Evolutionary conservation across 495 filamentous ascomycete genomes (phyloP).

Genomic region (Schizothecium vesticola): DNA sequence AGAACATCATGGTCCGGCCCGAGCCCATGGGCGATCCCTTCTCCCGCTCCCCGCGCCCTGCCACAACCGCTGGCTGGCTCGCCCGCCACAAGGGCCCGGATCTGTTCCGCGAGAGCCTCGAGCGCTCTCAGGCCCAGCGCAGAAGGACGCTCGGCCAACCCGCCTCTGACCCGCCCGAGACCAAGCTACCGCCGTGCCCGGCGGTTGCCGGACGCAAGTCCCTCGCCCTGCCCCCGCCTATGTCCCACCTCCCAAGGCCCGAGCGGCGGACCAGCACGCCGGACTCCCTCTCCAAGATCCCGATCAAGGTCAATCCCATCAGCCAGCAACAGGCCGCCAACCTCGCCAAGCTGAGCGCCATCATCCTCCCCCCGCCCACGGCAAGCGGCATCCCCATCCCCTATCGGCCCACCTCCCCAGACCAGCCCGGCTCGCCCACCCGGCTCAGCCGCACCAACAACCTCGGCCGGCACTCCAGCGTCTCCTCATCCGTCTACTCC

Average conservation of each 20-base stretch:
- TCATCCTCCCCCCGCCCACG: slow-evolving; percentile 8
- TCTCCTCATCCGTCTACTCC: slow-evolving; percentile 26
- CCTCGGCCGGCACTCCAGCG: slow-evolving; percentile 5
- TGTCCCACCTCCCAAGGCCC: neutral
- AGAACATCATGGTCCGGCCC: slow-evolving; percentile 9
- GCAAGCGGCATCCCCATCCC: neutral
- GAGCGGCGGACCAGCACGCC: neutral
- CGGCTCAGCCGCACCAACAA: neutral
- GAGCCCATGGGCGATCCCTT: slow-evolving; percentile 5
- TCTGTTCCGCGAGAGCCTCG: slow-evolving; percentile 13
- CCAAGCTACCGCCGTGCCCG: slow-evolving; percentile 13
- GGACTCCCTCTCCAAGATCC: slow-evolving; percentile 2
- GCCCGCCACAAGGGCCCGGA: slow-evolving; percentile 5
- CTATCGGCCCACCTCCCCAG: neutral
- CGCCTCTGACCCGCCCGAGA: neutral
- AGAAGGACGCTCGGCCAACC: slow-evolving; percentile 10
- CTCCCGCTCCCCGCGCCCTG: slow-evolving; percentile 3
- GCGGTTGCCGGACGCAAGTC: slow-evolving; percentile 1
- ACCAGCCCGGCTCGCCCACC: neutral
- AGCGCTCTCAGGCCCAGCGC: slow-evolving; percentile 10
- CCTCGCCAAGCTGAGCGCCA: slow-evolving; percentile 3
- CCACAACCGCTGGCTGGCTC: slow-evolving; percentile 4
- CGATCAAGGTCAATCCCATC: slow-evolving; percentile 3
- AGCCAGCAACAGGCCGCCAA: neutral
- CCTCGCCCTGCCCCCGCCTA: neutral